Percentiles rank a stretch among this genome's conserved stretches.
Evolutionary conservation across 768 basidiomycete genomes (phyloP).

Genomic region (Boletus reticuloceps): DNA sequence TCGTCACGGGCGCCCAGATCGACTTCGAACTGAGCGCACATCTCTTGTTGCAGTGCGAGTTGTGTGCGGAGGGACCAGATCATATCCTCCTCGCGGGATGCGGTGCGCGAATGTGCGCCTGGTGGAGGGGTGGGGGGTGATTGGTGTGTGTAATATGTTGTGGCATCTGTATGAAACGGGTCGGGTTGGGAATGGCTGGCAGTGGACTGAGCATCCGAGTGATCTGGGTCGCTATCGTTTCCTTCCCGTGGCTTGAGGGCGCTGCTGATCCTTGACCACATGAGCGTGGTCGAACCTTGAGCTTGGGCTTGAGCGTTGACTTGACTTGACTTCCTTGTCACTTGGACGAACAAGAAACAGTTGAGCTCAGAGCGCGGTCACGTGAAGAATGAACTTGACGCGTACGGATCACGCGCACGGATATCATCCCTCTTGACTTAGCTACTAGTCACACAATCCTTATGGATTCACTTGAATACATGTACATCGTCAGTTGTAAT

Average conservation of each 20-base stretch:
- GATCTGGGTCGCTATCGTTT: constrained; percentile 18
- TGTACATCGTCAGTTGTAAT: constrained; percentile 7
- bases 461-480: constrained; percentile 4
- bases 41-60: constrained; percentile 68
- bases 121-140: constrained; percentile 64
- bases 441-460: background rate
- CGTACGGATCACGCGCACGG: constrained; percentile 23
- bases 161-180: constrained; percentile 71
- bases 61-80: constrained; percentile 76
- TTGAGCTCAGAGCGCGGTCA: constrained; percentile 10
- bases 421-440: background rate
- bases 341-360: background rate
- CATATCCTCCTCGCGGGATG: constrained; percentile 68
- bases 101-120: constrained; percentile 50
- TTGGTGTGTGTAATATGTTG: constrained; percentile 75
- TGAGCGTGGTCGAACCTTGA: constrained; percentile 18
- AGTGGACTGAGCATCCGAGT: constrained; percentile 26
- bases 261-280: constrained; percentile 65
- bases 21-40: constrained; percentile 73
- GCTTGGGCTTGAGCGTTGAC: background rate
- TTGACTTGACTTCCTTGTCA: background rate
- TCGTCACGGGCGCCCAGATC: constrained; percentile 75
- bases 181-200: constrained; percentile 50
- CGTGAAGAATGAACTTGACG: constrained; percentile 30
- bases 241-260: constrained; percentile 46